Evolutionary conservation across 352 stramenopile genomes (phyloP).

Genomic region (Pythium aquatile): DNA sequence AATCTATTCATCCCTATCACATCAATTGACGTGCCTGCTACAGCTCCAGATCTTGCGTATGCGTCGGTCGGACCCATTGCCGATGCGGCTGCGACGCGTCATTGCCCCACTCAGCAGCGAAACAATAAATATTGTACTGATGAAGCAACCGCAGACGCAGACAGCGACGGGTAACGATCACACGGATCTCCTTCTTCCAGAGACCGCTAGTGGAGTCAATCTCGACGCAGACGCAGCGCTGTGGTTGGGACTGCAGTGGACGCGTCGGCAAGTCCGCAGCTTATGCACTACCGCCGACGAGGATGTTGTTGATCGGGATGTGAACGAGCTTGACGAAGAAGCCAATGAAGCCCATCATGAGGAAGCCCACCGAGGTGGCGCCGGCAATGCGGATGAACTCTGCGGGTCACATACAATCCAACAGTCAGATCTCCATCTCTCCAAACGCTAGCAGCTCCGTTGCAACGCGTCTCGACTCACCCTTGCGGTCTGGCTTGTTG

Average conservation of each 20-base stretch:
- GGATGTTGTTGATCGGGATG: conserved; percentile 99
- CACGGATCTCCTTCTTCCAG: conserved; percentile 2
- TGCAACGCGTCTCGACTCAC: conserved; percentile 39
- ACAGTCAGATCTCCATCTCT: conserved; percentile 5
- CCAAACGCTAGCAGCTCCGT: background rate
- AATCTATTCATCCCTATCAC: conserved; percentile 23
- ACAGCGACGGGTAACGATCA: background rate
- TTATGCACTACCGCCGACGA: conserved; percentile 90
- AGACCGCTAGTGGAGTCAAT: background rate
- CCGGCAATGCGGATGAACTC: conserved; percentile 96
- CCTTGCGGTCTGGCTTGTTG: conserved; percentile 98
- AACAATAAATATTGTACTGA: conserved; percentile 23
- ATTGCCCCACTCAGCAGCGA: conserved; percentile 5
- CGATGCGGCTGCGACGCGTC: background rate
- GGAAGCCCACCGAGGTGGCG: conserved; percentile 96
- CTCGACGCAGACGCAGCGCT: background rate
- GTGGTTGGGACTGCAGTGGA: background rate
- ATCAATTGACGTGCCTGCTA: conserved; percentile 2
- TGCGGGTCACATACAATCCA: conserved; percentile 27
- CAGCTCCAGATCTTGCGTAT: background rate
- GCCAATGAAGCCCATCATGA: conserved; percentile 99
- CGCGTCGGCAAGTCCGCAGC: background rate
- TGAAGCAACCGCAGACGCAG: background rate
- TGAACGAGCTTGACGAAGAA: conserved; percentile 99
- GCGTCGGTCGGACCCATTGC: background rate